These are phyloP conservation scores for Phaeodactylum tricornutum DNA, from an alignment of 108 stramenopile species.

Conservation along the genomic window DNA sequence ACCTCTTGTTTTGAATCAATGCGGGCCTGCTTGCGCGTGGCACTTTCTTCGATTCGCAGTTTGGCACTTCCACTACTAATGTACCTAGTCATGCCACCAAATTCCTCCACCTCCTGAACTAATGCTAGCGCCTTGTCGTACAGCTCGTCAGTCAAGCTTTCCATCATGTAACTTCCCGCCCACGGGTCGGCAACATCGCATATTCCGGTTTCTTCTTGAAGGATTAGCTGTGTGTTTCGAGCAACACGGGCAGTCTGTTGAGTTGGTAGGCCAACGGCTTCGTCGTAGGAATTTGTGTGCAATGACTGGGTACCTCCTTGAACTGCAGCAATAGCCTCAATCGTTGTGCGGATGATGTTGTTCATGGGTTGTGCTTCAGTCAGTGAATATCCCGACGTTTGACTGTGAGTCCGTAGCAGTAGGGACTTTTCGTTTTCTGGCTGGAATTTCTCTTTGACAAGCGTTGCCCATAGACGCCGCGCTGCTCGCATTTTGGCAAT, in stretches of 20 bases:
- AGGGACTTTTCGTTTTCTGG: constrained; percentile 89
- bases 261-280: constrained; percentile 96
- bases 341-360: constrained; percentile 94
- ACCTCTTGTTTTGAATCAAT: constrained; percentile 74
- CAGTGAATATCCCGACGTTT: constrained; percentile 91
- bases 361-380: constrained; percentile 98
- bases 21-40: constrained; percentile 89
- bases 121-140: constrained; percentile 78
- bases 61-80: constrained; percentile 95
- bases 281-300: constrained; percentile 98
- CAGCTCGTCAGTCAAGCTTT: constrained; percentile 90
- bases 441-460: constrained; percentile 79
- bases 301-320: constrained; percentile 97
- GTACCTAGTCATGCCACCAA: constrained; percentile 96
- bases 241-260: constrained; percentile 94
- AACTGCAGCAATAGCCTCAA: constrained; percentile 97
- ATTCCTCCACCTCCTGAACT: constrained; percentile 84
- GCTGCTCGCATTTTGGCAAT: constrained; percentile 91
- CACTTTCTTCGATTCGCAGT: constrained; percentile 92
- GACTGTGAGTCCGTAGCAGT: constrained; percentile 92
- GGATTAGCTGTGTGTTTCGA: constrained; percentile 93
- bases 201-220: constrained; percentile 96
- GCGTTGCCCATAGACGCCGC: constrained; percentile 84
- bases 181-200: constrained; percentile 86
- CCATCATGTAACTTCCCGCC: constrained; percentile 96